Base-by-base conservation (phyloP, 2,329 filamentous ascomycete genomes). In the Metarhizium robertsii region DNA sequence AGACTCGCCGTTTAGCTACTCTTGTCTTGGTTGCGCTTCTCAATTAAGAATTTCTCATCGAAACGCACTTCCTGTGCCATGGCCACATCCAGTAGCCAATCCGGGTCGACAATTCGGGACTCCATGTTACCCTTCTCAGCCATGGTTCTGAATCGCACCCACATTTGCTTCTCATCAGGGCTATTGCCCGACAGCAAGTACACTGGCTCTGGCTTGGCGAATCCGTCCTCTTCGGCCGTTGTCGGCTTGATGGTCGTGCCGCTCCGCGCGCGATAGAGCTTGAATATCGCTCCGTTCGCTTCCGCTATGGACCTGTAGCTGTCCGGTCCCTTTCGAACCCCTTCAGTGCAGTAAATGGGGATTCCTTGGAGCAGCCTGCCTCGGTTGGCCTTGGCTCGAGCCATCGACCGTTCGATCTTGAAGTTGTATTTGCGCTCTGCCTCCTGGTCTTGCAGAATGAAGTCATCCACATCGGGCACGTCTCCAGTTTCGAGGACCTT, bases 71-170 rank as follows among this genome's bases (percentile, higher is more conserved):
- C 79, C 72, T 99, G 94, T 64, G 83, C 84, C 88, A 99, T 92
- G 4, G 90, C 90, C 57, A 91, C 85, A 65, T 92, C 87, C 56
- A 99, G 74, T 63, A 99, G 70, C 94, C 94, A 99, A 67, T 99
- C 92, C 2, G 88, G 82, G 50, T 81, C 81, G 29, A 96, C 90
- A 45, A 99, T 85, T 53, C 88, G 79, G 2, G 92, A 86, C 61
- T 85, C 80, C 80, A 92, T 91, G 66, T 89, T 86, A 48, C 88
- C 86, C 62, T 85, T 86, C 59, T 79, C 74, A 2, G 89, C 92
- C 81, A 95, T 85, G 53, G 88, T 83, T 55, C 83, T 78, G 69
- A 99, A 99, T 57, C 84, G 84, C 14, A 79, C 75, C 90, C 92
- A 96, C 55, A 96, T 72, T 60, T 80, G 79, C 67, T 80, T 80